Evolutionary conservation across 768 basidiomycete genomes (phyloP), one percentile per base, ranked within the genome.

Genomic region (Mycena vitilis): DNA sequence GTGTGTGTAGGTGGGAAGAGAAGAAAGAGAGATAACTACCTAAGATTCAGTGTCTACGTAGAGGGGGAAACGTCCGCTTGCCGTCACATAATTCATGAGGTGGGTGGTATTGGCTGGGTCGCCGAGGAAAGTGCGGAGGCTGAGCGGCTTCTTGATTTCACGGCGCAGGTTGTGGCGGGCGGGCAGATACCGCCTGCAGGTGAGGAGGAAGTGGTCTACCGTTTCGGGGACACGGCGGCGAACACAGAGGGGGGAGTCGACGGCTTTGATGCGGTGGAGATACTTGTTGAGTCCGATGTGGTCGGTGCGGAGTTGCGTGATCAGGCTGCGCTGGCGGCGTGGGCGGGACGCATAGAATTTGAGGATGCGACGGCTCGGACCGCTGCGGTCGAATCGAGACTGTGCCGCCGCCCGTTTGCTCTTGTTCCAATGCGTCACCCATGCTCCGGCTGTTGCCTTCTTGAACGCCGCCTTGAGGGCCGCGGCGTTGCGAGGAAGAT

Each of bases 221-320:
- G 47, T 16, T 8, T 48, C 47, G 47, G 15, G 47, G 3, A 20
- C 47, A 9, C 47, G 47, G 47, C 47, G 22, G 18, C 18, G 18
- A 9, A 9, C 18, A 8, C 52, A 53, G 1, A 53, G 20, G 25
- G n/a, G 2, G 4, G 73, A 65, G 53, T 72, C 71, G 1, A 52
- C 44, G 12, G 53, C 58, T 5, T 36, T 23, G 56, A 77, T 65
- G 52, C 64, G 45, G 34, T 72, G 34, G 3, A 84, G 76, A 69
- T 80, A 73, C 13, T 60, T 30, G 49, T 78, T 74, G 1, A 81
- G 74, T 0, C 75, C 74, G 9, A 65, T 65, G 54, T 81, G 80
- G 1, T 75, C 77, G 4, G 77, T 76, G 8, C 78, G 62, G 3
- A 81, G 75, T 51, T 80, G 79, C 16, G 76, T 66, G 22, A 80